Percentiles rank a stretch among this genome's conserved stretches.
Conservation (phyloP, 805 yeast species). For the Cephaloascus fragrans region DNA sequence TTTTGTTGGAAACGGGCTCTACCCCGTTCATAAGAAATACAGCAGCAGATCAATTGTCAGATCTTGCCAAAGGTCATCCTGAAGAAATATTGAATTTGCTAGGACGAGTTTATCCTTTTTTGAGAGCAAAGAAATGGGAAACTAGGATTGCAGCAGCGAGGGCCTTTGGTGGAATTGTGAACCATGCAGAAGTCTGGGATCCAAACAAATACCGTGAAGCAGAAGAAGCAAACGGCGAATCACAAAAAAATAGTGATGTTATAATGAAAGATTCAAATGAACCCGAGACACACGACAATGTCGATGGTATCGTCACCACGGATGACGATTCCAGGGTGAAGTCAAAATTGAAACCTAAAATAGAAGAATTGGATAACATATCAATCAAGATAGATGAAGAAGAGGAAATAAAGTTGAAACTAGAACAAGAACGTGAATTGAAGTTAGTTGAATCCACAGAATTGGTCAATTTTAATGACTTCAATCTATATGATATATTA, state of each 20-base stretch:
- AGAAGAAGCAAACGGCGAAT: conserved; percentile 11
- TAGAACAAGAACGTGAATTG: conserved; percentile 33
- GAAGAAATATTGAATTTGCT: conserved; percentile 79
- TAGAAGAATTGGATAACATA: conserved; percentile 12
- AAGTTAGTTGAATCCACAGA: conserved; percentile 30
- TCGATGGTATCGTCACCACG: conserved; percentile 1
- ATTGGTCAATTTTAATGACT: conserved; percentile 37
- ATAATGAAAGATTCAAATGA: conserved; percentile 14
- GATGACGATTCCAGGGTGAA: background rate
- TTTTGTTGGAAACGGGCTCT: conserved; percentile 83
- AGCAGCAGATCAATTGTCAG: conserved; percentile 95
- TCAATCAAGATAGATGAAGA: conserved; percentile 14
- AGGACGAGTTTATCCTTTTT: conserved; percentile 85
- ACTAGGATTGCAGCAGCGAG: conserved; percentile 90
- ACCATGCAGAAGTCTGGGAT: conserved; percentile 73
- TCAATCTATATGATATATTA: conserved; percentile 39
- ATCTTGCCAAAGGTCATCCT: conserved; percentile 88
- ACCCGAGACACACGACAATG: conserved; percentile 11
- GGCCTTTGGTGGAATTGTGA: conserved; percentile 89
- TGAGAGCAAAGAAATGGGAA: conserved; percentile 85
- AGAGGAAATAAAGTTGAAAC: conserved; percentile 19
- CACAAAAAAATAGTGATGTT: conserved; percentile 11
- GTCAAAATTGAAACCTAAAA: conserved; percentile 2
- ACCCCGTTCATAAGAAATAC: conserved; percentile 88
- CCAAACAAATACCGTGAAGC: conserved; percentile 39